Evolutionary conservation across 2,329 filamentous ascomycete species (phyloP).

Genomic region (Colletotrichum caudatum): DNA sequence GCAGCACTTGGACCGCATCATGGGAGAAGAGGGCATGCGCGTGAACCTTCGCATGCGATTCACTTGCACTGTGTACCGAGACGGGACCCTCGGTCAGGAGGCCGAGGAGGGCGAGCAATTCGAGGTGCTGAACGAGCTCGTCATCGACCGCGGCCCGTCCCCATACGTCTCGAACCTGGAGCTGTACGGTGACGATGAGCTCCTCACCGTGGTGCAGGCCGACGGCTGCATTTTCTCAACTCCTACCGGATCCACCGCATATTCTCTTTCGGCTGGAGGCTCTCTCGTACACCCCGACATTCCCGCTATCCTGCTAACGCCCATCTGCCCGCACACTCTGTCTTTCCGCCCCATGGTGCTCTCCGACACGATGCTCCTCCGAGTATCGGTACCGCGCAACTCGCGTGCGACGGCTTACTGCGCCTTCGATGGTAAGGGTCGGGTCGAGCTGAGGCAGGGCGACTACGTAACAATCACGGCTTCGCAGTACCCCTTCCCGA

Average conservation of each 20-base stretch:
- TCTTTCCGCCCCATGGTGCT: conserved; percentile 98
- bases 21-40: conserved; percentile 96
- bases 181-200: conserved; percentile 93
- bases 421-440: conserved; percentile 96
- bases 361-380: conserved; percentile 92
- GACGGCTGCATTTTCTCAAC: conserved; percentile 99
- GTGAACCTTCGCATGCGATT: conserved; percentile 99
- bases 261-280: conserved; percentile 94
- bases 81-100: conserved; percentile 69
- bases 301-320: conserved; percentile 94
- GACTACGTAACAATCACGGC: conserved; percentile 97
- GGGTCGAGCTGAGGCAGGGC: conserved; percentile 90
- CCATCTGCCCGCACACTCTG: conserved; percentile 96
- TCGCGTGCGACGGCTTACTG: conserved; percentile 96
- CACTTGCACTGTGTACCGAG: conserved; percentile 94
- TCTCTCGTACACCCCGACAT: conserved; percentile 97
- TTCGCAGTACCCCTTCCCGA: conserved; percentile 96
- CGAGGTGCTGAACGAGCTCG: conserved; percentile 97
- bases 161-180: conserved; percentile 98
- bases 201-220: conserved; percentile 94
- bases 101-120: conserved; percentile 94
- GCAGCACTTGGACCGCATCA: conserved; percentile 85
- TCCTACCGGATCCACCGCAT: conserved; percentile 93
- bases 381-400: conserved; percentile 85
- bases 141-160: conserved; percentile 96